Evolutionary conservation across 2,329 filamentous ascomycete species (phyloP), one percentile per base, ranked within the genome.

Genomic region (Ophiostoma australiae): DNA sequence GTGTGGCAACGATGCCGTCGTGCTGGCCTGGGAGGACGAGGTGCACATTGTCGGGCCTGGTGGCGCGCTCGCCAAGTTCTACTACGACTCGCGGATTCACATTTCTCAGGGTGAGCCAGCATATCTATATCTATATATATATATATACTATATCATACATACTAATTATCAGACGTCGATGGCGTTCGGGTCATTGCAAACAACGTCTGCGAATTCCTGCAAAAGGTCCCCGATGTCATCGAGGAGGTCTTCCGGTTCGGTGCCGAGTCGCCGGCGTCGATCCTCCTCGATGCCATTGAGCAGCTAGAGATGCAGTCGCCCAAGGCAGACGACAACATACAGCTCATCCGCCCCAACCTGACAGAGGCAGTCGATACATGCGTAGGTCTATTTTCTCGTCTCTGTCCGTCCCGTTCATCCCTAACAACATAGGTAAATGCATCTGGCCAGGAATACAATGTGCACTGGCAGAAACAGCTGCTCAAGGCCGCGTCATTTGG

Each of bases 1-100:
- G 95, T 99, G 95, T 79, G 95, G 95, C 5, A 94, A 95, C 76
- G 94, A 98, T 79, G 93, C 94, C 17, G 91, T 95, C 3, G 88
- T 97, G 37, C 88, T 99, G 76, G 94, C 94, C 0, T 99, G 95
- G 95, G 95, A 98, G 77, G 95, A 99, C 77, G 95, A 99, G 79
- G 90, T 99, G 4, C 95, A 97, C 77, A 85, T 99, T 37, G 91
- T 99, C 72, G 95, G 94, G 0, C 93, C 93, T 0, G 91, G 90
- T 52, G 92, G 92, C 63, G 87, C 91, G 11, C 89, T 91, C 5
- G 88, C 82, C 61, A 89, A 88, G 73, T 95, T 93, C 79, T 94
- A 93, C 76, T 98, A 98, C 79, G 93, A 98, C 77, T 92, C 90
- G 10, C 90, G 92, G 73, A 91, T 99, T 15, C 95, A 98, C 79